Base-by-base conservation (phyloP, 2,329 filamentous ascomycete species). In the Neocatenulostroma microsporum region DNA sequence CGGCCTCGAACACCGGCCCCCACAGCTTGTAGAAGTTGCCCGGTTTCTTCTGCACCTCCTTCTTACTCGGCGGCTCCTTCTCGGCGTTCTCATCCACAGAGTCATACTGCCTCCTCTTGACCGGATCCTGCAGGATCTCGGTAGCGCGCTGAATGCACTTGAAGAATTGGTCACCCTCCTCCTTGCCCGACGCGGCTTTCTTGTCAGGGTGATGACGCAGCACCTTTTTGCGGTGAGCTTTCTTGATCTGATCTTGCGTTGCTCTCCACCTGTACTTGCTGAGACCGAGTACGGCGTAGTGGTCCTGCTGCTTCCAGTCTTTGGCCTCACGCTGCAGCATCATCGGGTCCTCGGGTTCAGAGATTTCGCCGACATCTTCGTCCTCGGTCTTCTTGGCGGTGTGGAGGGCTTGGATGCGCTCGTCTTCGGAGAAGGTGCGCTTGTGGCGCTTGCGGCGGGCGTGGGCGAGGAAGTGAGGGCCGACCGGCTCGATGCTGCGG, bases 121-220 rank as follows among this genome's bases (percentile, higher is more conserved):
- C 73, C 34, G 91, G 91, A 69, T 98, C 91, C 37, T 86, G 76
- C 13, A 98, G 82, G 35, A 96, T 76, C 57, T 98, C 91, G 54
- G 83, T 89, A 40, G 91, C 91, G 67, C 95, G 95, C 64, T 98
- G 93, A 64, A 98, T 98, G 67, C 93, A 98, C 76, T 98, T 98
- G 82, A 98, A 98, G 74, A 98, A 98, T 63, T 84, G 85, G 65
- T 98, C 91, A 66, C 95, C 89, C 56, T 96, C 88, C 51, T 78
- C 76, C 55, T 78, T 76, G 44, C 91, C 91, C 31, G 81, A 76
- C 19, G 91, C 91, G 12, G 93, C 91, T 72, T 93, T 94, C 81
- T 98, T 98, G 66, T 98, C 91, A 45, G 91, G 91, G 67, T 98
- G 91, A 66, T 98, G 91, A 70, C 87, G 89, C 50, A 98, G 82